These are phyloP conservation scores for Salix koriyanagi DNA, from an alignment of 345 rosid species.

Conservation along the genomic window DNA sequence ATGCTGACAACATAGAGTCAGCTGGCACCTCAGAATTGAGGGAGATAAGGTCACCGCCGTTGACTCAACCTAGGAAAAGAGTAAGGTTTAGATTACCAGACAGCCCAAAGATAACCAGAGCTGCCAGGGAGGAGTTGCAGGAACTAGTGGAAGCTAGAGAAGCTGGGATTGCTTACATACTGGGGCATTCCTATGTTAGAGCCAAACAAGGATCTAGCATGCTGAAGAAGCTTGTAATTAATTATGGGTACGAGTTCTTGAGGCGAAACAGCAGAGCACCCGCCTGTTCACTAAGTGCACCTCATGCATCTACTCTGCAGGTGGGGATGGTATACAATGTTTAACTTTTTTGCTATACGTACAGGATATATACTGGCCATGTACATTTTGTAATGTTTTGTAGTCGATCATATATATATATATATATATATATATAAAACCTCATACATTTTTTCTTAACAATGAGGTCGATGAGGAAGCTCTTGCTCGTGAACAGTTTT, in stretches of 20 bases:
- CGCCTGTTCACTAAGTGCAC: conserved; percentile 43
- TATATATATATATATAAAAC: no score
- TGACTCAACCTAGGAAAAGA: conserved; percentile 45
- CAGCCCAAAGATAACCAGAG: conserved; percentile 56
- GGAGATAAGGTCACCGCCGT: conserved; percentile 57
- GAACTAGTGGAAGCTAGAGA: conserved; percentile 84
- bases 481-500: neutral
- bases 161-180: conserved; percentile 80
- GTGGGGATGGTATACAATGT: conserved; percentile 89
- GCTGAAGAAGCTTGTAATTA: conserved; percentile 61
- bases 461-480: conserved; percentile 9
- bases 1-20: conserved; percentile 18
- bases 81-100: conserved; percentile 79
- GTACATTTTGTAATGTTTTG: conserved; percentile 23
- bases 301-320: conserved; percentile 82
- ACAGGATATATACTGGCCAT: conserved; percentile 1
- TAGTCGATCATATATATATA: neutral
- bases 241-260: conserved; percentile 74
- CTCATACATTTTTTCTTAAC: neutral
- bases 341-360: conserved; percentile 19
- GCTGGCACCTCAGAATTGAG: conserved; percentile 56
- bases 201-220: conserved; percentile 77
- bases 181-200: conserved; percentile 75
- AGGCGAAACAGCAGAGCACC: conserved; percentile 73
- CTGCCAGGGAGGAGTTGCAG: conserved; percentile 56